Evolutionary conservation across 805 yeast species (phyloP), one percentile per base, ranked within the genome.

Genomic region (Ogataea parapolymorpha): DNA sequence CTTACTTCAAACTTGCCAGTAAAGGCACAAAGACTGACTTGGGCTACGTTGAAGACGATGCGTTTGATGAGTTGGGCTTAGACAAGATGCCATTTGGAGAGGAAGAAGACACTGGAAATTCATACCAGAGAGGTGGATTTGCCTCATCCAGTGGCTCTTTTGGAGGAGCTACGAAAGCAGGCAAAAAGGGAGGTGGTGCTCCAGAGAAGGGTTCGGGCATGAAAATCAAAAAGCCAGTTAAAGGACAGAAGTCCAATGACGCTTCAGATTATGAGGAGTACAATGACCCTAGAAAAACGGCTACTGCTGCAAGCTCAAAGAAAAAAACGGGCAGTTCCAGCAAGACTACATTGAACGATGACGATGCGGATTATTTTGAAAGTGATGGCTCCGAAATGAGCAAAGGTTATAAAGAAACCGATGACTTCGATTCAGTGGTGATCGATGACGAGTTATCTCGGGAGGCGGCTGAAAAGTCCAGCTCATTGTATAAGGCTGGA

Each of bases 1-100:
- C 67, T 14, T 64, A 63, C 39, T 72, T 65, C 42, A 60, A 56
- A 16, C 35, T 49, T 13, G 63, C 55, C 12, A 42, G 49, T 18
- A 45, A 50, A 10, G 54, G 48, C 5, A 38, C 45, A 12, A 49
- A 48, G 31, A 34, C 53, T 4, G 63, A 59, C 44, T 35, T 45
- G 4, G 64, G 63, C 8, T 54, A 53, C 29, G 50, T 53, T 37
- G 64, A 59, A 44, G 64, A 60, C 44, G 63, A 58, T 28, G 57
- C 57, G 3, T 55, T 42, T 38, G 64, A 59, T 44, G 64, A 59
- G 34, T 45, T 59, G 28, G 61, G 61, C 14, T 44, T 60, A 18
- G 59, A 53, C 36, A 47, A 49, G 6, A 20, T 32, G 26, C 31
- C 30, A 5, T 16, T 38, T n/a, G 46, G 49, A 14, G 51, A 46